Evolutionary conservation across 2,329 filamentous ascomycete genomes (phyloP), one percentile per base, ranked within the genome.

Genomic region (Cercospora zeina): DNA sequence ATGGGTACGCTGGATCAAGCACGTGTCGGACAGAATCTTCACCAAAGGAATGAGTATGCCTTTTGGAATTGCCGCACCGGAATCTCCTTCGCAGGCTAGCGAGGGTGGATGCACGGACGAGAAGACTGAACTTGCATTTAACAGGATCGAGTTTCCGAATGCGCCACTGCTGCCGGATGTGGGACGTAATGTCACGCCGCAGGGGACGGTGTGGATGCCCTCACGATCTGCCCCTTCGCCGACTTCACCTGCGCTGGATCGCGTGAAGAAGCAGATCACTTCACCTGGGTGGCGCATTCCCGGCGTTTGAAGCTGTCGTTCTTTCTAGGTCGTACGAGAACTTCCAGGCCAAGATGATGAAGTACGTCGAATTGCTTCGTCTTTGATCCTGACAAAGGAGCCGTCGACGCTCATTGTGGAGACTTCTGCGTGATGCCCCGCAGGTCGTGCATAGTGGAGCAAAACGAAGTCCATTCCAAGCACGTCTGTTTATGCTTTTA

Each of bases 21-120:
- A 59, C 14, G 56, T 59, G 2, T 61, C 59, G 14, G 59, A 49
- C 19, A 33, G 53, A 6, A 34, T 61, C 13, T 61, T 61, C 33
- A 49, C 39, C 14, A 61, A 61, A 33, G 59, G 59, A 31, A 56
- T 61, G 59, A 61, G 59, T 39, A 61, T 61, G 53, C 59, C 59
- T 1, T 61, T 61, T 50, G 31, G 45, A 7, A 37, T 51, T n/a
- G 49, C 49, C 8, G 49, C 49, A 1, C 49, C 49, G 1, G 30
- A 51, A 6, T n/a, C 42, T 2, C 19, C 13, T 14, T 13, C 31
- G 0, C 30, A 36, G 21, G 19, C 33, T 2, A 27, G 16, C 47
- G 19, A 39, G 14, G 16, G 4, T 4, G 14, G 16, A 1, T 21
- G n/a, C 11, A 33, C 30, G 14, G 56, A 59, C 56, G 56, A 58